These are phyloP conservation scores for Crassisporium funariophilum DNA, from an alignment of 768 basidiomycete species.

Conservation along the genomic window DNA sequence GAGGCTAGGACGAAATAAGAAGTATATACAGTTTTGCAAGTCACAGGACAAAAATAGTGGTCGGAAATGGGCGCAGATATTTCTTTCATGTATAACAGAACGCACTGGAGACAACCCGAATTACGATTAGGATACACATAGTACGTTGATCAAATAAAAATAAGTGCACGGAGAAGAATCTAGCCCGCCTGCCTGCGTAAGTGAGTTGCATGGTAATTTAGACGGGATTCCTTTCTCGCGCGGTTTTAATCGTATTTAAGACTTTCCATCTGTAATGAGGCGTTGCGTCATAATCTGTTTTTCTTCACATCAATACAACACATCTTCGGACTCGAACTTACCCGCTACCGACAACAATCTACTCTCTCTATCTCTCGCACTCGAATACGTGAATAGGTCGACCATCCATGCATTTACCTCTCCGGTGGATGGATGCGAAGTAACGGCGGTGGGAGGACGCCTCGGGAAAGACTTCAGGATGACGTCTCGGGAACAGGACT, in stretches of 20 bases:
- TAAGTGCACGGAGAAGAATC: slow-evolving; percentile 4
- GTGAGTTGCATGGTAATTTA: slow-evolving; percentile 3
- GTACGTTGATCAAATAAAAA: slow-evolving; percentile 12
- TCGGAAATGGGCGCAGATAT: slow-evolving; percentile 8
- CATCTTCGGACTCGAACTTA: too few species aligned
- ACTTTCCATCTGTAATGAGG: not conserved
- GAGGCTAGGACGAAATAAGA: slow-evolving; percentile 11
- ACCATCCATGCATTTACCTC: too few species aligned
- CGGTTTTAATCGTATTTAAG: slow-evolving; percentile 1
- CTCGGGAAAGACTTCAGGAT: too few species aligned
- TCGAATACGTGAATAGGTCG: too few species aligned
- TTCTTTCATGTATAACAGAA: slow-evolving; percentile 12
- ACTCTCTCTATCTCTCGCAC: too few species aligned
- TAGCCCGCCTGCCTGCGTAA: slow-evolving; percentile 3
- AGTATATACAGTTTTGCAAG: slow-evolving; percentile 10
- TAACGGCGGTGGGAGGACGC: too few species aligned
- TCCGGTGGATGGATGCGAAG: too few species aligned
- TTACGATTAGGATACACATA: slow-evolving; percentile 7
- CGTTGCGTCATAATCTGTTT: too few species aligned
- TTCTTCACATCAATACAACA: not conserved
- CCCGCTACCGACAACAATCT: too few species aligned
- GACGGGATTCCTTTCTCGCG: slow-evolving; percentile 2
- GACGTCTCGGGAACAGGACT: too few species aligned
- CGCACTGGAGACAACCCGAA: slow-evolving; percentile 5
- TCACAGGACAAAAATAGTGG: slow-evolving; percentile 6